phyloP scores from a whole-genome alignment of 2,329 filamentous ascomycete species.

The Ophiostoma montium region DNA sequence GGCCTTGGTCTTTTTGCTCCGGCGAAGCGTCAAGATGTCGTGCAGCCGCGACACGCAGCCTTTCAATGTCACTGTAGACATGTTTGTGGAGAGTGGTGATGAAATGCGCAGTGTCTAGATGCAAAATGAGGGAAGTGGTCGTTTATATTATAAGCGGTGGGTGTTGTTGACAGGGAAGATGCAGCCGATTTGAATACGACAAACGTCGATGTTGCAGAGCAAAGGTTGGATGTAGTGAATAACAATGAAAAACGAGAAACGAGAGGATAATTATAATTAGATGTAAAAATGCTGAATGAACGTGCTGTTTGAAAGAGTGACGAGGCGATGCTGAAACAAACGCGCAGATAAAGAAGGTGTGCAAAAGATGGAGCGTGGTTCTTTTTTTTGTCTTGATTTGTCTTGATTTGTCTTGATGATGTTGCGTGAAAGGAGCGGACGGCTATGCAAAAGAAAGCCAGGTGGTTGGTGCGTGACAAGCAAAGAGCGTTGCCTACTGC shows the following conservation, averaged over 20 bases:
- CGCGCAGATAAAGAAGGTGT: neutral
- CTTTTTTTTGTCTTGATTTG: neutral
- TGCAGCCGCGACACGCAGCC: constrained; percentile 31
- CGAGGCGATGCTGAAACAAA: neutral
- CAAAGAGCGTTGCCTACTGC: neutral
- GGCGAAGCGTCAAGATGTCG: constrained; percentile 25
- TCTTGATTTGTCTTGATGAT: too few species aligned
- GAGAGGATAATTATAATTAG: too few species aligned
- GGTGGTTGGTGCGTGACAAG: neutral
- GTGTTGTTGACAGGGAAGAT: neutral
- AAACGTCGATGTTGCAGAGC: neutral
- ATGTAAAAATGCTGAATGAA: neutral
- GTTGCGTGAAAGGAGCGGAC: neutral
- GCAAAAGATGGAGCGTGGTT: neutral
- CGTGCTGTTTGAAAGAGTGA: neutral
- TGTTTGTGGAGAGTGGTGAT: neutral
- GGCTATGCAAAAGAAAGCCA: neutral
- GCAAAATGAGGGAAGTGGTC: too few species aligned
- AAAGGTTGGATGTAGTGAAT: neutral
- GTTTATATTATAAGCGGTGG: too few species aligned
- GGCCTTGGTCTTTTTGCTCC: constrained; percentile 26
- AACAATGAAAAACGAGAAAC: too few species aligned
- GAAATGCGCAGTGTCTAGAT: too few species aligned
- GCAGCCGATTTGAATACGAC: neutral
- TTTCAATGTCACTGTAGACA: constrained; percentile 25